These are phyloP conservation scores for Tetrapisispora pingtungensis DNA, from an alignment of 805 yeast species.

Conservation along the genomic window DNA sequence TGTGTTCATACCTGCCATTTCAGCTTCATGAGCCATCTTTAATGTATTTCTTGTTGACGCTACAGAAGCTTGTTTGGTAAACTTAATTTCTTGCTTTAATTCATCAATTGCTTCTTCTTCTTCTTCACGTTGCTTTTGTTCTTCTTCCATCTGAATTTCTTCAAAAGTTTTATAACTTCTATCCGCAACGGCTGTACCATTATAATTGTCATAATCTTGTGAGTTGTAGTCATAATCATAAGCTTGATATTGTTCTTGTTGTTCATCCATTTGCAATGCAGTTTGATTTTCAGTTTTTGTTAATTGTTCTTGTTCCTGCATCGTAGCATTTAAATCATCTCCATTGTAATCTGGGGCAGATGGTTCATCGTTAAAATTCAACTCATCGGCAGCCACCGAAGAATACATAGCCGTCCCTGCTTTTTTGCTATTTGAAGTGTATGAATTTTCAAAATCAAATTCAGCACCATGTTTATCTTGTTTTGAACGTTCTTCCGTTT, in stretches of 20 bases:
- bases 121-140: slow-evolving; percentile 31
- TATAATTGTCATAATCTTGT: background rate
- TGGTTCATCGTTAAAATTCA: slow-evolving; percentile 4
- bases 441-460: slow-evolving; percentile 18
- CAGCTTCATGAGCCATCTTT: slow-evolving; percentile 59
- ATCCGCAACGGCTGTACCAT: slow-evolving; percentile 2
- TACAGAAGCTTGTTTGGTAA: slow-evolving; percentile 75
- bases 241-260: slow-evolving; percentile 3
- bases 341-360: slow-evolving; percentile 16
- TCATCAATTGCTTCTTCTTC: slow-evolving; percentile 86
- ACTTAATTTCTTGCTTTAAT: slow-evolving; percentile 69
- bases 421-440: background rate
- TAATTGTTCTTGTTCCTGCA: slow-evolving; percentile 4
- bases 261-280: slow-evolving; percentile 18
- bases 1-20: slow-evolving; percentile 65
- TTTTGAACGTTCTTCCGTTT: background rate
- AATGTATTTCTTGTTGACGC: slow-evolving; percentile 80
- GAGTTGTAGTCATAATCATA: slow-evolving; percentile 2
- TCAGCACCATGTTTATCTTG: background rate
- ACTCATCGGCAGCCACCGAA: background rate
- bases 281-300: slow-evolving; percentile 9
- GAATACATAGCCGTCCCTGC: background rate
- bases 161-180: slow-evolving; percentile 25
- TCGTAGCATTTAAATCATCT: slow-evolving; percentile 13
- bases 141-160: slow-evolving; percentile 27